Percentiles rank a stretch among this genome's conserved stretches.
Evolutionary conservation across 1,284 basidiomycete genomes (phyloP).

Genomic region (Cutaneotrichosporon sp.): DNA sequence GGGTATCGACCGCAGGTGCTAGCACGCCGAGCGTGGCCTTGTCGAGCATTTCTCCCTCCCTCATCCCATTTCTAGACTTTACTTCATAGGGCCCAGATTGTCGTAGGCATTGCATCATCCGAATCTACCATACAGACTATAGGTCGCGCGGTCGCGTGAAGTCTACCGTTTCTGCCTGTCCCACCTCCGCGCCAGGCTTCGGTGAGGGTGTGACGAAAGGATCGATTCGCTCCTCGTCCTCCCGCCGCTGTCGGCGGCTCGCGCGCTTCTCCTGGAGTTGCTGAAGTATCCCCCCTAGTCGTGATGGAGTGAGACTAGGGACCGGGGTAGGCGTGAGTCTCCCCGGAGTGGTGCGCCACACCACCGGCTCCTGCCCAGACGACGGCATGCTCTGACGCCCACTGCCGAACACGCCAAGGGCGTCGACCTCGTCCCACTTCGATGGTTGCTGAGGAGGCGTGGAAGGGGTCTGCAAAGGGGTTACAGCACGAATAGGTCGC

Average conservation of each 20-base stretch:
- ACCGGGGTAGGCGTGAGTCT: neutral
- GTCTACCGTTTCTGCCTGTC: too few species aligned
- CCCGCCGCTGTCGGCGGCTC: neutral
- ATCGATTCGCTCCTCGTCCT: neutral
- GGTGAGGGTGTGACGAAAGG: neutral
- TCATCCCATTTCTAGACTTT: too few species aligned
- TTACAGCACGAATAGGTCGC: neutral
- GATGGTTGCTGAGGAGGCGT: neutral
- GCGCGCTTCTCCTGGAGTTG: neutral
- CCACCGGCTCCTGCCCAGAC: too few species aligned
- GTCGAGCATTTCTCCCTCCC: too few species aligned
- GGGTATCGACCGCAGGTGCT: constrained; percentile 45
- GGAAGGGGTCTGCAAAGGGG: neutral
- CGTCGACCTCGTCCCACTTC: neutral
- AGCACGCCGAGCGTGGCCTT: too few species aligned
- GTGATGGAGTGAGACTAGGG: too few species aligned
- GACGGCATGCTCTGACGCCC: neutral
- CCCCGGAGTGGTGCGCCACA: neutral
- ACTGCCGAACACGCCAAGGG: neutral
- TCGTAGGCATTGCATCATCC: too few species aligned
- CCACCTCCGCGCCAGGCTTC: too few species aligned
- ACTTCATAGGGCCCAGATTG: too few species aligned
- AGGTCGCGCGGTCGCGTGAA: too few species aligned
- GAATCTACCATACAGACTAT: too few species aligned
- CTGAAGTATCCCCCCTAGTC: neutral